phyloP scores from a whole-genome alignment of 2,329 filamentous ascomycete species.

The Sarocladium strictum region DNA sequence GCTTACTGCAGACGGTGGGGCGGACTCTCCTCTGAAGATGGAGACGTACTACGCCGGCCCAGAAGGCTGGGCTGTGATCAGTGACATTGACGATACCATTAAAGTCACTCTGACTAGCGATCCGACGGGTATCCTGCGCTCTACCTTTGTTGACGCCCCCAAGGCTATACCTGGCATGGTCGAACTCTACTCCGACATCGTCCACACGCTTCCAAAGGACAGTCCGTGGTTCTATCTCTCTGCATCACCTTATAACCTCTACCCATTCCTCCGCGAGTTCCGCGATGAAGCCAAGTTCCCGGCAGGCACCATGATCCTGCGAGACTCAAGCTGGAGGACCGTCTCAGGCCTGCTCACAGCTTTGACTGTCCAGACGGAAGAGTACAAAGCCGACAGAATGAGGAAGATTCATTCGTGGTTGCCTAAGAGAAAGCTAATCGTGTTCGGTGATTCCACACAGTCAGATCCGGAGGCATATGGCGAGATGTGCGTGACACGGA shows the following conservation, averaged over 20 bases:
- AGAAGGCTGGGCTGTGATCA: constrained; percentile 75
- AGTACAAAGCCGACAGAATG: constrained; percentile 81
- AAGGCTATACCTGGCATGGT: constrained; percentile 75
- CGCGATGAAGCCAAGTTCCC: constrained; percentile 60
- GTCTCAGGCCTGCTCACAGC: constrained; percentile 72
- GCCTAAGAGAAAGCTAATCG: constrained; percentile 71
- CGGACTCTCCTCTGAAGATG: constrained; percentile 53
- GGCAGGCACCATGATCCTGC: constrained; percentile 73
- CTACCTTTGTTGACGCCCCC: constrained; percentile 76
- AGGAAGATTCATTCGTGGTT: constrained; percentile 73
- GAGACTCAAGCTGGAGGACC: constrained; percentile 82
- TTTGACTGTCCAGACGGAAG: constrained; percentile 72
- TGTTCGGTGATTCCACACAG: constrained; percentile 87
- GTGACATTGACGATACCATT: constrained; percentile 85
- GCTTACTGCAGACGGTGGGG: constrained; percentile 44
- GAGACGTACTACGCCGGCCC: constrained; percentile 69
- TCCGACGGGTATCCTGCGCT: constrained; percentile 71
- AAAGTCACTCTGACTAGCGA: constrained; percentile 82
- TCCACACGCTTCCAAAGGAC: constrained; percentile 42
- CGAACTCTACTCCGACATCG: constrained; percentile 67
- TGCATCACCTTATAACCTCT: constrained; percentile 90
- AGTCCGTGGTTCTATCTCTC: constrained; percentile 91
- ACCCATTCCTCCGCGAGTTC: constrained; percentile 77
- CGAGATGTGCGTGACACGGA: constrained; percentile 52
- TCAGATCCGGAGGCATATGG: constrained; percentile 87